Percentiles rank a stretch among this genome's conserved stretches.
Conservation (phyloP, 495 filamentous ascomycete species). For the Penicillium arizonense region DNA sequence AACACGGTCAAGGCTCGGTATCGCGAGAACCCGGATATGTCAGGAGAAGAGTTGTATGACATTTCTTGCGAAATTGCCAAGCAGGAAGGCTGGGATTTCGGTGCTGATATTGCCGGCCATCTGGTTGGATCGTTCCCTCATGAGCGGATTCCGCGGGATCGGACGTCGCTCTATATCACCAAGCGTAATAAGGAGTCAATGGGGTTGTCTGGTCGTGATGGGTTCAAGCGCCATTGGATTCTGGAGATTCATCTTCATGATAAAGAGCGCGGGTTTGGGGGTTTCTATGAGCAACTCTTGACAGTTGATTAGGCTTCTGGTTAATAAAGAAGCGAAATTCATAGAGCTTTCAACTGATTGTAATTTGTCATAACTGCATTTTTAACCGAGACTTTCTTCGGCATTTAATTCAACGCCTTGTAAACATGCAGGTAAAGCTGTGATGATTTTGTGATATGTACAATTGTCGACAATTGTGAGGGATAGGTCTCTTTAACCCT, state of each 20-base stretch:
- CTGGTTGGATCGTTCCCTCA: conserved; percentile 42
- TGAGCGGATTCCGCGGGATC: conserved; percentile 49
- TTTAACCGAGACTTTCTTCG: not conserved
- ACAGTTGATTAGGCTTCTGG: conserved; percentile 24
- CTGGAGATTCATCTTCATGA: conserved; percentile 51
- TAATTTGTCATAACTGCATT: not conserved
- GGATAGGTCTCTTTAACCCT: conserved; percentile 45
- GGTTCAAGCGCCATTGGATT: conserved; percentile 48
- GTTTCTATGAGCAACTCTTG: conserved; percentile 46
- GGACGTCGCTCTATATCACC: conserved; percentile 39
- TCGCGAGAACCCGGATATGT: conserved; percentile 35
- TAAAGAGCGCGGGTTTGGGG: conserved; percentile 30
- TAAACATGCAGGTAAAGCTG: conserved; percentile 1
- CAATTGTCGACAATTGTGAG: not conserved
- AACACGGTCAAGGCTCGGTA: conserved; percentile 35
- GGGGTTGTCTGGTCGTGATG: conserved; percentile 34
- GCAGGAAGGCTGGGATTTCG: conserved; percentile 39
- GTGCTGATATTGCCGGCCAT: conserved; percentile 45
- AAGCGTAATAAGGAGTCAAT: conserved; percentile 39
- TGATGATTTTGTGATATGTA: conserved; percentile 7
- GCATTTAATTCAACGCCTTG: not conserved
- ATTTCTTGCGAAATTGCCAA: conserved; percentile 29
- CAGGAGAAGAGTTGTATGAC: conserved; percentile 40
- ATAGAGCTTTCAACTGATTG: no score
- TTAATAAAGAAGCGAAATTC: no score